These are phyloP conservation scores for Scheffersomyces amazonensis DNA, from an alignment of 805 yeast species.

Conservation along the genomic window DNA sequence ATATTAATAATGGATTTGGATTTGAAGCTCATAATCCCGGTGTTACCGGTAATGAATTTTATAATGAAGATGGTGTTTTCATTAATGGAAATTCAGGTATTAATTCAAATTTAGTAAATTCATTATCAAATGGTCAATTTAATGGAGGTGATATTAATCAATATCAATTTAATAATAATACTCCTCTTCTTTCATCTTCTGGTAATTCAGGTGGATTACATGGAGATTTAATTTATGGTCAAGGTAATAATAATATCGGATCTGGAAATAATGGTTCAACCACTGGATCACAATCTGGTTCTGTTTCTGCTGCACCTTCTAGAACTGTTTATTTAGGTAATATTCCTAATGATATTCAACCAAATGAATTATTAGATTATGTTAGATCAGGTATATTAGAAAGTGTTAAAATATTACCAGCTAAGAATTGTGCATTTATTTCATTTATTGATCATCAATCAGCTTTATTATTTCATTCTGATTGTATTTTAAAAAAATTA, in stretches of 20 bases:
- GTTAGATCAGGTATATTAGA: conserved; percentile 90
- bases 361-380: conserved; percentile 81
- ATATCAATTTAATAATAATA: neutral
- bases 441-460: conserved; percentile 87
- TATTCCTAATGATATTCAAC: conserved; percentile 75
- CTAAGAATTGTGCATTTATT: conserved; percentile 85
- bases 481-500: conserved; percentile 81
- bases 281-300: neutral
- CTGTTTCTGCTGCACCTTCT: conserved; percentile 50
- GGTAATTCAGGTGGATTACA: neutral
- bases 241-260: neutral
- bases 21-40: conserved; percentile 7
- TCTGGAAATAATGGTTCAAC: conserved; percentile 8
- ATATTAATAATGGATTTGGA: conserved; percentile 10
- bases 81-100: conserved; percentile 13
- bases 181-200: neutral
- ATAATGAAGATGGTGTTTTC: conserved; percentile 18
- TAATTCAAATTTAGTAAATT: conserved; percentile 1
- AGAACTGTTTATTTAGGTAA: conserved; percentile 91
- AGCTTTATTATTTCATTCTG: conserved; percentile 89
- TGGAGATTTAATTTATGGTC: neutral
- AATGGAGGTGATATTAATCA: conserved; percentile 1
- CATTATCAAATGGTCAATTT: neutral
- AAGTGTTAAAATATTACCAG: conserved; percentile 71
- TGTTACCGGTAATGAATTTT: conserved; percentile 17